phyloP scores from a whole-genome alignment of 768 basidiomycete species.

The Tephrocybe rancida region DNA sequence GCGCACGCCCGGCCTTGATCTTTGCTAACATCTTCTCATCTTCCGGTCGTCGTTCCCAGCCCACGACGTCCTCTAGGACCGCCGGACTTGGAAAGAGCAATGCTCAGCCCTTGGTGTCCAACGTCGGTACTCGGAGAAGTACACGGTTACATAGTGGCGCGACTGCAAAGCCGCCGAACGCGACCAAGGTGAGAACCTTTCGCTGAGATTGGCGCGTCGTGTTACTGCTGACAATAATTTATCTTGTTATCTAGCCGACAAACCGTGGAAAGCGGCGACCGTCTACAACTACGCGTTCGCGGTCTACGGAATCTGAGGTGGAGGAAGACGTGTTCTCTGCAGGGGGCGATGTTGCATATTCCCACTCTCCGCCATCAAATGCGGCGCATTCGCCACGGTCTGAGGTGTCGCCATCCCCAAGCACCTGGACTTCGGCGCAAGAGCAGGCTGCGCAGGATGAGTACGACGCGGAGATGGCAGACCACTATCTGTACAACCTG shows the following conservation, averaged over 20 bases:
- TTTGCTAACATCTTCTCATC: constrained; percentile 90
- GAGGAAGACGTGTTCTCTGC: constrained; percentile 59
- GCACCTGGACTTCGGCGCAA: constrained; percentile 63
- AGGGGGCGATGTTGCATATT: constrained; percentile 51
- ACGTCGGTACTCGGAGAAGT: constrained; percentile 66
- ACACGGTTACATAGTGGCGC: constrained; percentile 67
- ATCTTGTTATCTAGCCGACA: constrained; percentile 29
- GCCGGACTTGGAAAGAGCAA: constrained; percentile 55
- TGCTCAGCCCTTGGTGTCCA: constrained; percentile 41
- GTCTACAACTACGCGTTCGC: constrained; percentile 53
- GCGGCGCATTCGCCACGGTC: constrained; percentile 64
- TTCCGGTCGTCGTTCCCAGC: constrained; percentile 79
- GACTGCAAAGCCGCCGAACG: constrained; percentile 47
- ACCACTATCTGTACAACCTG: constrained; percentile 81
- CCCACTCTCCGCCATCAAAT: constrained; percentile 62
- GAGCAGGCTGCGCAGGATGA: constrained; percentile 74
- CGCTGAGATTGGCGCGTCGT: neutral
- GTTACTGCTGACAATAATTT: constrained; percentile 6
- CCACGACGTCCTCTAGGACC: constrained; percentile 65
- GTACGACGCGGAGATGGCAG: constrained; percentile 73
- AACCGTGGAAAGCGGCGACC: constrained; percentile 64
- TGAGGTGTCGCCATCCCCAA: constrained; percentile 65
- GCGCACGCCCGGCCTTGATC: constrained; percentile 86
- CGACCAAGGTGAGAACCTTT: constrained; percentile 52
- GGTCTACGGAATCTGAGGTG: constrained; percentile 69